Evolutionary conservation across 768 basidiomycete genomes (phyloP).

Genomic region (Neoboletus magnificus): DNA sequence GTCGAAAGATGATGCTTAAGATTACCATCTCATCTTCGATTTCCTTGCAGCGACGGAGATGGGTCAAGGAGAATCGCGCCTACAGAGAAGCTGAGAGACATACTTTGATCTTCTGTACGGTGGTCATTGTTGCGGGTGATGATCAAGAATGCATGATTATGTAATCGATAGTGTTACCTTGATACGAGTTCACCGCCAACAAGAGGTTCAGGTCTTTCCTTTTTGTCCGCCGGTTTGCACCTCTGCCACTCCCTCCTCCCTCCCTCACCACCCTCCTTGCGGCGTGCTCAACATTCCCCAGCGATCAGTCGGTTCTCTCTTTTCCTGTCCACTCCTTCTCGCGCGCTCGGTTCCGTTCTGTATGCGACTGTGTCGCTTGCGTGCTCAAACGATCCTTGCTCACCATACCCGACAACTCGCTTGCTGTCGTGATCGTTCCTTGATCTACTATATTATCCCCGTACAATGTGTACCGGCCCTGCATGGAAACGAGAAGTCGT

Average conservation of each 20-base stretch:
- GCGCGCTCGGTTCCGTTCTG: conserved; percentile 16
- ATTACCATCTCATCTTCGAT: conserved; percentile 96
- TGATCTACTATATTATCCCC: conserved; percentile 5
- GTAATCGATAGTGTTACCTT: conserved; percentile 15
- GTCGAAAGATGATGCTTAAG: conserved; percentile 15
- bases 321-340: conserved; percentile 22
- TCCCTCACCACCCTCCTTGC: conserved; percentile 18
- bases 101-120: conserved; percentile 88
- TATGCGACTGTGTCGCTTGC: conserved; percentile 37
- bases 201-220: background rate
- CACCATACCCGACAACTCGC: conserved; percentile 22
- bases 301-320: conserved; percentile 20
- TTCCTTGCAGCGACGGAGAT: conserved; percentile 49
- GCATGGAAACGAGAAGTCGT: conserved; percentile 98
- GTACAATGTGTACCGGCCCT: conserved; percentile 49
- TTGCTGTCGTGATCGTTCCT: conserved; percentile 22
- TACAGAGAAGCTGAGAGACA: conserved; percentile 19
- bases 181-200: conserved; percentile 1
- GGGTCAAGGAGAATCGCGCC: conserved; percentile 11
- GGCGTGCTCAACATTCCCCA: background rate
- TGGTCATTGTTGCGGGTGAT: conserved; percentile 56
- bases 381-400: conserved; percentile 23
- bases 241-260: conserved; percentile 11
- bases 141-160: conserved; percentile 5
- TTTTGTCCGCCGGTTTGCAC: conserved; percentile 1